phyloP scores from a whole-genome alignment of 805 yeast genomes.

The Yarrowia sp. region DNA sequence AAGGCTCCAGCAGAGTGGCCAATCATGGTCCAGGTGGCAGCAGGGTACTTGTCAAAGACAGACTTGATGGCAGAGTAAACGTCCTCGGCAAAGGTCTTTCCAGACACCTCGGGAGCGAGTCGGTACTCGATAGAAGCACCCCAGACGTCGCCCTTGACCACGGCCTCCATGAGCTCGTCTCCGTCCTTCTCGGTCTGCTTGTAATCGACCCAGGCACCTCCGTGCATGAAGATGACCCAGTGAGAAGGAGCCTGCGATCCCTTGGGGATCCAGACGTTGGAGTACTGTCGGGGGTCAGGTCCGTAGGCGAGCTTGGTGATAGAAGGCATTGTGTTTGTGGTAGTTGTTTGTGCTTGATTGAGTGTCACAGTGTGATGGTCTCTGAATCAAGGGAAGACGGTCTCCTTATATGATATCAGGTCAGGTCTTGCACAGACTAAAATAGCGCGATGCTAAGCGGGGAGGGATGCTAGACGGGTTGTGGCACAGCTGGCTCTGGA shows the following conservation, averaged over 20 bases:
- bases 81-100: conserved; percentile 69
- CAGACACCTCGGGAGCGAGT: conserved; percentile 64
- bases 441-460: conserved; percentile 26
- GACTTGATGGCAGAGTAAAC: conserved; percentile 55
- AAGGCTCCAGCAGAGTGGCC: conserved; percentile 91
- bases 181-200: conserved; percentile 66
- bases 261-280: conserved; percentile 14
- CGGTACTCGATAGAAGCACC: conserved; percentile 66
- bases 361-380: background rate
- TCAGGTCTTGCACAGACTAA: background rate
- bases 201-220: conserved; percentile 89
- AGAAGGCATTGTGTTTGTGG: conserved; percentile 14
- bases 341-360: background rate
- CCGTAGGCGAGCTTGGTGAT: conserved; percentile 22
- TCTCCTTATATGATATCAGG: conserved; percentile 3
- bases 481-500: background rate
- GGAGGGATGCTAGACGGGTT: background rate
- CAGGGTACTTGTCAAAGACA: conserved; percentile 43
- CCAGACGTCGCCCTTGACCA: conserved; percentile 45
- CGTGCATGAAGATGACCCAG: conserved; percentile 69
- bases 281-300: conserved; percentile 22
- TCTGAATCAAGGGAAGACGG: background rate
- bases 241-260: conserved; percentile 14
- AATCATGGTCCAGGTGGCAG: conserved; percentile 51
- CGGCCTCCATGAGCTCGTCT: conserved; percentile 47